Evolutionary conservation across 306 rosid genomes (phyloP), one percentile per base, ranked within the genome.

Genomic region (Benincasa hispida): DNA sequence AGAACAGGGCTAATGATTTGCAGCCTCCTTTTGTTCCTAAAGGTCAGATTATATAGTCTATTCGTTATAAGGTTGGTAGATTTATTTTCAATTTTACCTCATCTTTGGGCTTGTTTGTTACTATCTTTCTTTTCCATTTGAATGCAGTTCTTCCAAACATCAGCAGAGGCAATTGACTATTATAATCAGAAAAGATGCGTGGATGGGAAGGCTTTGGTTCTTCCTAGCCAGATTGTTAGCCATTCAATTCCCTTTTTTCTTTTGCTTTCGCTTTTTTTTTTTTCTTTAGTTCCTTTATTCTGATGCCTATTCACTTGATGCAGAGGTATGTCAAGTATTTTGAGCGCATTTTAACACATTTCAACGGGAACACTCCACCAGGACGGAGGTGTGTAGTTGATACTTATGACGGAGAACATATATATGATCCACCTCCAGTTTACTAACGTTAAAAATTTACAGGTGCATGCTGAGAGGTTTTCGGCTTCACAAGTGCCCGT

Each of bases 1-100:
- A 91, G 98, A 85, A 94, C 98, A 39, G 98, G 98, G 78, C 74
- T 94, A 87, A 90, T 94, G 98, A 87, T 94, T 42, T 94, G 95
- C 78, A 84, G 97, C 77, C 98, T 94, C 84, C 97, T 94, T 81
- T 81, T 94, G 77, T 89, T 77, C 85, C 92, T 94, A 15, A 90
- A 94, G 96, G 98, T 87, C 56, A 84, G 83, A 72, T 56, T 50
- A 75, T 39, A 72, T 57, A 66, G 55, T 80, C 50, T 55, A 54
- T 79, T 66, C 77, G 79, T 48, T 78, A 50, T 65, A 28, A 66
- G 59, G 77, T 63, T 22, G 67, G 75, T 54, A 50, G 51, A 13
- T 74, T 9, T 56, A 28, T 5, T 37, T 39, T 39, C 50, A 72
- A 50, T 0, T 27, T 73, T 3, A 3, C 27, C 56, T 60, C 63